Percentiles rank a stretch among this genome's conserved stretches.
Conservation (phyloP, 2,329 filamentous ascomycete species). For the Berkeleyomyces rouxiae region DNA sequence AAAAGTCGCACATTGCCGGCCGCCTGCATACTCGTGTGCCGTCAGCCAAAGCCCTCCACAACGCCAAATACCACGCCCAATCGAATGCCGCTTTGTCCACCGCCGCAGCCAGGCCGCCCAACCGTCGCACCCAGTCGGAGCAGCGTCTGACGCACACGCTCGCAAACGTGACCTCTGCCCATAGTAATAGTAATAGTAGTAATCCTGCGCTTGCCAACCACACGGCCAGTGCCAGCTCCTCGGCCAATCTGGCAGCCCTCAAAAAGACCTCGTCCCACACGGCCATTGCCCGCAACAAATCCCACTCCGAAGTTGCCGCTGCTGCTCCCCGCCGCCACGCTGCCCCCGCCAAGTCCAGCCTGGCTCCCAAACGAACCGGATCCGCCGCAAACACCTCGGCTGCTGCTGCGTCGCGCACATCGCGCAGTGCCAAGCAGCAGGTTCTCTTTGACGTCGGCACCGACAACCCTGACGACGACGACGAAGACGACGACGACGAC, state of each 20-base stretch:
- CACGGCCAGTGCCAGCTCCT: neutral
- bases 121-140: slow-evolving; percentile 11
- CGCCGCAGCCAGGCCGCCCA: slow-evolving; percentile 10
- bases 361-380: slow-evolving; percentile 32
- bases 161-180: slow-evolving; percentile 1
- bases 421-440: slow-evolving; percentile 31
- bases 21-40: slow-evolving; percentile 11
- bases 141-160: slow-evolving; percentile 4
- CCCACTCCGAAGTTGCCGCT: slow-evolving; percentile 25
- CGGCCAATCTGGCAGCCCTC: neutral
- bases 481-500: slow-evolving; percentile 31
- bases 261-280: slow-evolving; percentile 13
- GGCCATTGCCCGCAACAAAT: slow-evolving; percentile 10
- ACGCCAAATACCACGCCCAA: slow-evolving; percentile 9
- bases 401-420: slow-evolving; percentile 27
- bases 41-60: slow-evolving; percentile 12
- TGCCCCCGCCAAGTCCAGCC: slow-evolving; percentile 39
- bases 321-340: slow-evolving; percentile 33
- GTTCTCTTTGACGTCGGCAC: slow-evolving; percentile 49
- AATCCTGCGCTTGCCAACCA: neutral
- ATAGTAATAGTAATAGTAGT: neutral
- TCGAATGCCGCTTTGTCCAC: slow-evolving; percentile 3
- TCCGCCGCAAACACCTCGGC: slow-evolving; percentile 9
- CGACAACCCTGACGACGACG: slow-evolving; percentile 27
- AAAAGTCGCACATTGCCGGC: slow-evolving; percentile 12